Conservation (phyloP, 495 filamentous ascomycete genomes). For the Chaetomium cochliodes region DNA sequence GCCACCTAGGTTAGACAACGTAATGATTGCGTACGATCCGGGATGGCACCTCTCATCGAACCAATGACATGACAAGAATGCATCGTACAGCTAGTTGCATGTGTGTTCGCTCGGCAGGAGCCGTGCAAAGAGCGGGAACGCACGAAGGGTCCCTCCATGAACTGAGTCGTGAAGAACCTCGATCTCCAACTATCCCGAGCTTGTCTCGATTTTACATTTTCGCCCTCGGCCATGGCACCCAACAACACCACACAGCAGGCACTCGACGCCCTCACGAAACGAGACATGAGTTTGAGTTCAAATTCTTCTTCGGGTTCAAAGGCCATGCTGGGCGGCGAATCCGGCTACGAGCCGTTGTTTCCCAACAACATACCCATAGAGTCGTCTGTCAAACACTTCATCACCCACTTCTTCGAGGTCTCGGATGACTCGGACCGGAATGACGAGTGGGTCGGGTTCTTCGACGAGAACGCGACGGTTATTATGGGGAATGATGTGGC, state of each 20-base stretch:
- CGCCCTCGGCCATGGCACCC: neutral
- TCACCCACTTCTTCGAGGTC: slow-evolving; percentile 38
- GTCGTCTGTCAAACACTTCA: slow-evolving; percentile 33
- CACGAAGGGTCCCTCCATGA: neutral
- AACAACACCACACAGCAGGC: neutral
- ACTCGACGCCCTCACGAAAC: neutral
- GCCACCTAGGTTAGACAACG: neutral
- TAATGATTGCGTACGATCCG: slow-evolving; percentile 7
- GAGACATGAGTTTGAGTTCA: neutral
- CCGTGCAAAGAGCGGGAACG: neutral
- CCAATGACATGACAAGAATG: slow-evolving; percentile 3
- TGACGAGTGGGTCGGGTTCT: slow-evolving; percentile 43
- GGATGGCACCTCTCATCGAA: neutral
- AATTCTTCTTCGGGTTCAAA: neutral
- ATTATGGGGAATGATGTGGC: slow-evolving; percentile 37
- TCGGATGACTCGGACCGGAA: slow-evolving; percentile 39
- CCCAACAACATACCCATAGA: slow-evolving; percentile 31
- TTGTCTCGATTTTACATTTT: neutral
- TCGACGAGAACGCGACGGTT: slow-evolving; percentile 36
- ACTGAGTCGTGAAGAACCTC: neutral
- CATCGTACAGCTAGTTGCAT: too few species aligned
- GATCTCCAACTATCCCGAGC: neutral
- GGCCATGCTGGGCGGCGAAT: slow-evolving; percentile 10
- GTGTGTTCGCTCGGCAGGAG: too few species aligned
- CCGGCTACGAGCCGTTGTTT: slow-evolving; percentile 32